Percentiles rank a stretch among this genome's conserved stretches.
phyloP scores from a whole-genome alignment of 352 stramenopile species.

The Blastocystis sp. region DNA sequence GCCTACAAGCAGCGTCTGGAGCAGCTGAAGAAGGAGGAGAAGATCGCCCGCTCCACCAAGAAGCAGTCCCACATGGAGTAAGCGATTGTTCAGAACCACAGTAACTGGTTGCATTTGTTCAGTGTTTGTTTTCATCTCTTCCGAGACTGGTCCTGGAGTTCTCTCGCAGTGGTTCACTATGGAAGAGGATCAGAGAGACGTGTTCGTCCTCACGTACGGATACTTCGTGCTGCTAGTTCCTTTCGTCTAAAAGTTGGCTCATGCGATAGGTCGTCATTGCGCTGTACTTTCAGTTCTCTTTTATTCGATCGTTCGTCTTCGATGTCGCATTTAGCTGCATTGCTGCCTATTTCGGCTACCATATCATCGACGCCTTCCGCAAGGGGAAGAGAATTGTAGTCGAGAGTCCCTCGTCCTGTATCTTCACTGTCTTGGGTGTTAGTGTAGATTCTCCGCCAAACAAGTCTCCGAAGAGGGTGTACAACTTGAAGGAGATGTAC shows the following conservation, averaged over 20 bases:
- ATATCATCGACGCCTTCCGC: background rate
- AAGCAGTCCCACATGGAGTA: too few relatives aligned
- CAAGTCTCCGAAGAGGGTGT: background rate
- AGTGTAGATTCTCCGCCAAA: background rate
- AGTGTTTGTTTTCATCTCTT: too few relatives aligned
- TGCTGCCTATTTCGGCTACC: background rate
- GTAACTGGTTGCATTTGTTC: too few relatives aligned
- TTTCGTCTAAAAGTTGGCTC: background rate
- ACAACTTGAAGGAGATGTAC: background rate
- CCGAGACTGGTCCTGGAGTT: too few relatives aligned
- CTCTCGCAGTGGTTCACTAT: background rate
- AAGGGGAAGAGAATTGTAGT: background rate
- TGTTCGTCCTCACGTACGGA: background rate
- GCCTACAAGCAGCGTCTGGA: too few relatives aligned
- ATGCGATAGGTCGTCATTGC: constrained; percentile 3
- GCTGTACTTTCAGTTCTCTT: constrained; percentile 23
- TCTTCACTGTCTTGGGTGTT: background rate
- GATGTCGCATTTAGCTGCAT: constrained; percentile 1
- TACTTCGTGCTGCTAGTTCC: constrained; percentile 11
- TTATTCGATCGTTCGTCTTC: background rate
- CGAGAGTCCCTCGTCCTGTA: background rate
- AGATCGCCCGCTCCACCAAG: too few relatives aligned
- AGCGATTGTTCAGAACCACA: too few relatives aligned
- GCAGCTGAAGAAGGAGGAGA: too few relatives aligned
- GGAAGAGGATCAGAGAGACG: background rate